Conservation (phyloP, 2,329 filamentous ascomycete species). For the Cladosporium sp. region DNA sequence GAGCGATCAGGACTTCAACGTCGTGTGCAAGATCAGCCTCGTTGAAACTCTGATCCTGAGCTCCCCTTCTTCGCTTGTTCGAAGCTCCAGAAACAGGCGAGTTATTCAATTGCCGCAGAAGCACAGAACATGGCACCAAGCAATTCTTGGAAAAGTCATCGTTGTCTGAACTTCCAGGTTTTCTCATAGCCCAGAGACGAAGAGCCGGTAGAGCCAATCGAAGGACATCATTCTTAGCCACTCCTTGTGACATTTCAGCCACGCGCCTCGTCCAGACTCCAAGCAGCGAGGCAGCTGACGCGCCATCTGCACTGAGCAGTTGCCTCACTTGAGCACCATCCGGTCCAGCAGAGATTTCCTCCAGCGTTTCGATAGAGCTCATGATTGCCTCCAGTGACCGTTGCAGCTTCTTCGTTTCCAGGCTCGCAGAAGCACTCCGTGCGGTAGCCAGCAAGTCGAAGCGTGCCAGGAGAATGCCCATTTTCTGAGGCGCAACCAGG, state of each 20-base stretch:
- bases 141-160: slow-evolving; percentile 25
- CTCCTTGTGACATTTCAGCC: background rate
- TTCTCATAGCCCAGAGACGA: slow-evolving; percentile 26
- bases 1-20: slow-evolving; percentile 37
- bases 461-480: slow-evolving; percentile 62
- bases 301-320: slow-evolving; percentile 19
- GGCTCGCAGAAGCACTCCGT: background rate
- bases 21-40: background rate
- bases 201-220: slow-evolving; percentile 15
- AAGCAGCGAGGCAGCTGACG: slow-evolving; percentile 21
- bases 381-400: background rate
- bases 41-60: background rate
- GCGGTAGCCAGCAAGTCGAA: slow-evolving; percentile 5
- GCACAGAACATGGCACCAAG: slow-evolving; percentile 20
- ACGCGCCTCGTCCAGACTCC: slow-evolving; percentile 21
- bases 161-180: slow-evolving; percentile 19
- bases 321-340: slow-evolving; percentile 22
- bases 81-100: background rate
- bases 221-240: background rate
- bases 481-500: slow-evolving; percentile 63
- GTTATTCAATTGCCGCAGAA: slow-evolving; percentile 15
- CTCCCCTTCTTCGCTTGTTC: slow-evolving; percentile 8
- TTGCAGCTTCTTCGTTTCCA: background rate
- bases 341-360: slow-evolving; percentile 14
- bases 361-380: slow-evolving; percentile 1